Evolutionary conservation across 345 rosid species (phyloP).

Genomic region (Camelina hispida): DNA sequence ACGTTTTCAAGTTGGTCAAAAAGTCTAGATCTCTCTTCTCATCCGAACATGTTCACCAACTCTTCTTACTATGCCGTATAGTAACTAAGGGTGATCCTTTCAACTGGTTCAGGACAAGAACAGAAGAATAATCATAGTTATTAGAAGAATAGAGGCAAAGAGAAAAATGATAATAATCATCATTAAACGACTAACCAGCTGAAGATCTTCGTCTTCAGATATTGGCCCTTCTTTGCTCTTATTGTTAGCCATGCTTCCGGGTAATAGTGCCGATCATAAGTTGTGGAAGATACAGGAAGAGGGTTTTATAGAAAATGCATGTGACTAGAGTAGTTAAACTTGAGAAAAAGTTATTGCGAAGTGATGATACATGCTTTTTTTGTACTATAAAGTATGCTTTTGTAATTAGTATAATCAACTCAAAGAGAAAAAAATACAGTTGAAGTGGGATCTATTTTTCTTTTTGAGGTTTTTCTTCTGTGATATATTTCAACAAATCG

Average conservation of each 20-base stretch:
- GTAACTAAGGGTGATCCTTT: conserved; percentile 16
- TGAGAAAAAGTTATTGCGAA: conserved; percentile 34
- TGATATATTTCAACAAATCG: conserved; percentile 21
- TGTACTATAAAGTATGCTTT: conserved; percentile 33
- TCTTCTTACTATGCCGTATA: background rate
- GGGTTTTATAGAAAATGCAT: conserved; percentile 34
- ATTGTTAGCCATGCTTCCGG: conserved; percentile 23
- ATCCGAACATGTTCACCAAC: conserved; percentile 5
- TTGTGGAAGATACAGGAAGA: conserved; percentile 25
- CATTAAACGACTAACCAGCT: conserved; percentile 30
- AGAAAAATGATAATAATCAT: conserved; percentile 6
- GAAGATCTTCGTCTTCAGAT: conserved; percentile 31
- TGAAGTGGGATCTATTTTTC: background rate
- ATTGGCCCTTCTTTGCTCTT: conserved; percentile 11
- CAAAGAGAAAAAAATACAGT: background rate
- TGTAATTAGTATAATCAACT: conserved; percentile 35
- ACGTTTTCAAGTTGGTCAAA: conserved; percentile 11
- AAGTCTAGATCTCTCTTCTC: conserved; percentile 30
- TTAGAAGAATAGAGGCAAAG: background rate
- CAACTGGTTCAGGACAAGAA: conserved; percentile 11
- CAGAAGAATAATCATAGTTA: conserved; percentile 25
- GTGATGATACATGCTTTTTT: conserved; percentile 38
- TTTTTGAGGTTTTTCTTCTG: conserved; percentile 1
- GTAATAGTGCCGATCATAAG: conserved; percentile 26
- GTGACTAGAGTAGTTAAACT: conserved; percentile 29